These are phyloP conservation scores for Filobasidium wieringae DNA, from an alignment of 768 basidiomycete genomes.

Conservation along the genomic window DNA sequence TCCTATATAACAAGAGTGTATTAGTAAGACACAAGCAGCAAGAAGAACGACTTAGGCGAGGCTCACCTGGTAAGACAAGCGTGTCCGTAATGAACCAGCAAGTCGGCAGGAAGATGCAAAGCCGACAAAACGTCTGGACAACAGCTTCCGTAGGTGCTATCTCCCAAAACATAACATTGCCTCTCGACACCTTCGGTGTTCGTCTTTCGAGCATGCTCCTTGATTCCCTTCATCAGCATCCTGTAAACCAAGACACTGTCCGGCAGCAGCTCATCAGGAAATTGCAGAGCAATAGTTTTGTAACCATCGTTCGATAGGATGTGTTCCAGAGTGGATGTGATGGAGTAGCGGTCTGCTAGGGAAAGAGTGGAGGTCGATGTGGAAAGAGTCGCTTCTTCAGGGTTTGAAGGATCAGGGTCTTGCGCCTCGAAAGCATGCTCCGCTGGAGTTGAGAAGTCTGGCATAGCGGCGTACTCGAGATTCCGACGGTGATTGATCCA, in stretches of 20 bases:
- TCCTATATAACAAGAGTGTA: constrained; percentile 43
- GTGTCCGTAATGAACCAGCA: constrained; percentile 88
- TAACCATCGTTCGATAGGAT: constrained; percentile 40
- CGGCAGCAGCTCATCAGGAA: constrained; percentile 82
- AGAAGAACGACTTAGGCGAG: background rate
- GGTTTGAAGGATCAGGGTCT: background rate
- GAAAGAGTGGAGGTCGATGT: constrained; percentile 1
- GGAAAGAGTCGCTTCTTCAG: background rate
- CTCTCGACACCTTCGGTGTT: constrained; percentile 41
- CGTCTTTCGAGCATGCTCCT: constrained; percentile 12
- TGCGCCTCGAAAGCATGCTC: constrained; percentile 33
- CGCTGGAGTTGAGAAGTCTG: constrained; percentile 35
- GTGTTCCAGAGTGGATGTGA: constrained; percentile 9
- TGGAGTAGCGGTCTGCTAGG: constrained; percentile 8
- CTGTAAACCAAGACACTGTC: constrained; percentile 76
- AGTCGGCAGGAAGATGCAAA: constrained; percentile 82
- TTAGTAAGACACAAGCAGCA: background rate
- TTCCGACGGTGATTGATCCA: no score
- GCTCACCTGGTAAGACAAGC: constrained; percentile 85
- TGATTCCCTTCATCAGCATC: constrained; percentile 45
- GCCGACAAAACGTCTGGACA: constrained; percentile 95
- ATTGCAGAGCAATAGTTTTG: constrained; percentile 63
- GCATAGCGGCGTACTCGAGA: constrained; percentile 7
- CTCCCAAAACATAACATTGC: constrained; percentile 83
- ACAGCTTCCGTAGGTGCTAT: constrained; percentile 87